These are phyloP conservation scores for Ogataea neopini DNA, from an alignment of 805 yeast species.

Conservation along the genomic window DNA sequence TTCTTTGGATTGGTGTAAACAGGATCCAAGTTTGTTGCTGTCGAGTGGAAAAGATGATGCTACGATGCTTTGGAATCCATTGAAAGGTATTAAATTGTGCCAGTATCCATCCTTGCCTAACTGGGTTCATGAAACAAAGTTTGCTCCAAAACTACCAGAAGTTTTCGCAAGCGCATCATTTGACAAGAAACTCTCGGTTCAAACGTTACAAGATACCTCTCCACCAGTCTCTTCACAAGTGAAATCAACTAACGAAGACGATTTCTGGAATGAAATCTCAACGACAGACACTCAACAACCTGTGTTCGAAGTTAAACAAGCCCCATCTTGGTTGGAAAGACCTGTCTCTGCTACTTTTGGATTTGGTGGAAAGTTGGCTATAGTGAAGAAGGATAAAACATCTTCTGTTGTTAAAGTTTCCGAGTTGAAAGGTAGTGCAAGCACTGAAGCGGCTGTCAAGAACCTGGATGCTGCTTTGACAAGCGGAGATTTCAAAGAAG, in stretches of 20 bases:
- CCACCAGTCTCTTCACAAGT: constrained; percentile 51
- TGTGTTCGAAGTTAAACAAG: constrained; percentile 67
- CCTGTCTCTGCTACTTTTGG: constrained; percentile 82
- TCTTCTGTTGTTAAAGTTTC: constrained; percentile 44
- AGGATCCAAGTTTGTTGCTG: constrained; percentile 74
- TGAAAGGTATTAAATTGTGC: constrained; percentile 68
- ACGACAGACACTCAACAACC: constrained; percentile 73
- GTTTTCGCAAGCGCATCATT: constrained; percentile 85
- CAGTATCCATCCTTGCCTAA: constrained; percentile 90
- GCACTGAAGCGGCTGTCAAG: constrained; percentile 38
- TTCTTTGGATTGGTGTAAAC: constrained; percentile 90
- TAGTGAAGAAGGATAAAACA: constrained; percentile 40
- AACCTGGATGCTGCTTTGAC: constrained; percentile 58
- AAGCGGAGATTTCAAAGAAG: constrained; percentile 49
- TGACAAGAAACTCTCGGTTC: constrained; percentile 79
- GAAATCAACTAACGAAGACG: constrained; percentile 56
- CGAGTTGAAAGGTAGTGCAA: constrained; percentile 34
- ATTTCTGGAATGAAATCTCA: constrained; percentile 82
- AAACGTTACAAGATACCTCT: constrained; percentile 84
- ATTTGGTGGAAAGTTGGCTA: constrained; percentile 86
- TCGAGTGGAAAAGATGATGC: constrained; percentile 94
- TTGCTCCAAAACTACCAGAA: constrained; percentile 89
- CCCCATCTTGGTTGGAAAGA: constrained; percentile 85
- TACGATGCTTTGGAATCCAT: constrained; percentile 89
- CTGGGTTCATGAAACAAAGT: constrained; percentile 89